phyloP scores from a whole-genome alignment of 805 yeast species.

The Metschnikowia vanudenii region DNA sequence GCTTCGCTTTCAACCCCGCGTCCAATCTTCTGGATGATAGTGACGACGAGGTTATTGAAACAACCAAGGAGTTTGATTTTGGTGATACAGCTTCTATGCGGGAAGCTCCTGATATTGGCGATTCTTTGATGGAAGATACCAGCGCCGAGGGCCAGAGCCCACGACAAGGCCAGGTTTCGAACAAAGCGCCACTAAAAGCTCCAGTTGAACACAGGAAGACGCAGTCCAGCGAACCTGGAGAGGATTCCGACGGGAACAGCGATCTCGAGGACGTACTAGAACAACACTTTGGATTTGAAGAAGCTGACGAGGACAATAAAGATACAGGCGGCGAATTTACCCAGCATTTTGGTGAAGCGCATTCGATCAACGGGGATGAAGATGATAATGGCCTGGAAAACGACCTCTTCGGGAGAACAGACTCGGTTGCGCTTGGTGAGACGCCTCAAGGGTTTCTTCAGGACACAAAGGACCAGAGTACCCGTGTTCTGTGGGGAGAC shows the following conservation, averaged over 20 bases:
- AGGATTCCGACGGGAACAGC: not conserved
- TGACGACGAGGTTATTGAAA: slow-evolving; percentile 7
- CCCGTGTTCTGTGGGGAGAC: slow-evolving; percentile 10
- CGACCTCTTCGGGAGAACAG: not conserved
- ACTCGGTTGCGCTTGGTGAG: not conserved
- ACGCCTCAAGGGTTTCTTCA: not conserved
- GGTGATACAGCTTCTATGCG: slow-evolving; percentile 3
- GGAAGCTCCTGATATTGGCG: not conserved
- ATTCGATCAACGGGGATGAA: not conserved
- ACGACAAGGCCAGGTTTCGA: slow-evolving; percentile 3
- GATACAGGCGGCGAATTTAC: not conserved
- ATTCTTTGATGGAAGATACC: slow-evolving; percentile 1
- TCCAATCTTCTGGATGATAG: slow-evolving; percentile 19
- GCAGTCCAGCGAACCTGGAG: not conserved
- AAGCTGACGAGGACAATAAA: not conserved
- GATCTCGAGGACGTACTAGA: slow-evolving; percentile 6
- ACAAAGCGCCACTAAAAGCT: slow-evolving; percentile 7
- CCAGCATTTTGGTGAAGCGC: not conserved
- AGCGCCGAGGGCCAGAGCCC: not conserved
- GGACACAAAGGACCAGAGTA: not conserved
- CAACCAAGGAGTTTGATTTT: slow-evolving; percentile 11
- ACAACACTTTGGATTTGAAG: slow-evolving; percentile 4
- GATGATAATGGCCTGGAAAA: not conserved
- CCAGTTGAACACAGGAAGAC: not conserved
- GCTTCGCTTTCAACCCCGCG: slow-evolving; percentile 33